Percentiles rank a stretch among this genome's conserved stretches.
Conservation (phyloP, 2,329 filamentous ascomycete species). For the Lecanoromycetidae sp. region DNA sequence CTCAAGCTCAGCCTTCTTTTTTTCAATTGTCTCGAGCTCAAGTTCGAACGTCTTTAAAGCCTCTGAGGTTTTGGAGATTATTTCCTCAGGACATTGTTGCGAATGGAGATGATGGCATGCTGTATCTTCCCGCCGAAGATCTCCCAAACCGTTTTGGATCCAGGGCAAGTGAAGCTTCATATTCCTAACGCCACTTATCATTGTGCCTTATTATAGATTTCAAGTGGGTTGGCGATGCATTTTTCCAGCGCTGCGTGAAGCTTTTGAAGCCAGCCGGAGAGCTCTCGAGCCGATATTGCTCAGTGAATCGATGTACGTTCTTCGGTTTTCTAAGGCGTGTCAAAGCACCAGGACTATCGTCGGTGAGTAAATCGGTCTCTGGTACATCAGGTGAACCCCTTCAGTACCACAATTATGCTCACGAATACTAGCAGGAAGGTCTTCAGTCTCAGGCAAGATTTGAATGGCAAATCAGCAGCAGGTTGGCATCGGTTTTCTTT, state of each 20-base stretch:
- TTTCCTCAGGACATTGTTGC: conserved; percentile 11
- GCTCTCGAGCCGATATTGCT: conserved; percentile 22
- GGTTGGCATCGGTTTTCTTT: conserved; percentile 22
- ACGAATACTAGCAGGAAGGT: conserved; percentile 25
- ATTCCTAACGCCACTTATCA: conserved; percentile 24
- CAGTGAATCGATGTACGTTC: conserved; percentile 21
- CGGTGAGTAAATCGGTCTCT: not conserved
- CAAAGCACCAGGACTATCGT: not conserved
- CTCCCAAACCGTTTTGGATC: conserved; percentile 17
- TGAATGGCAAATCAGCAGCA: conserved; percentile 31
- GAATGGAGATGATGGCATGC: not conserved
- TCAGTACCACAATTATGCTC: conserved; percentile 22
- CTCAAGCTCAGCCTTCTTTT: conserved; percentile 21
- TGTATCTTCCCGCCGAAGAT: not conserved
- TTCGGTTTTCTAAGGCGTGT: conserved; percentile 3
- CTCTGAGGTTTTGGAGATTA: conserved; percentile 12
- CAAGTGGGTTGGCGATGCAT: conserved; percentile 15
- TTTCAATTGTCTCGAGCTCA: conserved; percentile 24
- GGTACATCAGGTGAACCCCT: not conserved
- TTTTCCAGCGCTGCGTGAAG: not conserved
- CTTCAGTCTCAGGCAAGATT: conserved; percentile 28
- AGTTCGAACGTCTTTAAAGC: conserved; percentile 20
- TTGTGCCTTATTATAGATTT: conserved; percentile 22
- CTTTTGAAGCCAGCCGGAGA: conserved; percentile 3
- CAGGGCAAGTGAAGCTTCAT: conserved; percentile 18